Percentiles rank a stretch among this genome's conserved stretches.
These are phyloP conservation scores for Penicillium sp. DNA, from an alignment of 2,329 filamentous ascomycete genomes.

Conservation along the genomic window DNA sequence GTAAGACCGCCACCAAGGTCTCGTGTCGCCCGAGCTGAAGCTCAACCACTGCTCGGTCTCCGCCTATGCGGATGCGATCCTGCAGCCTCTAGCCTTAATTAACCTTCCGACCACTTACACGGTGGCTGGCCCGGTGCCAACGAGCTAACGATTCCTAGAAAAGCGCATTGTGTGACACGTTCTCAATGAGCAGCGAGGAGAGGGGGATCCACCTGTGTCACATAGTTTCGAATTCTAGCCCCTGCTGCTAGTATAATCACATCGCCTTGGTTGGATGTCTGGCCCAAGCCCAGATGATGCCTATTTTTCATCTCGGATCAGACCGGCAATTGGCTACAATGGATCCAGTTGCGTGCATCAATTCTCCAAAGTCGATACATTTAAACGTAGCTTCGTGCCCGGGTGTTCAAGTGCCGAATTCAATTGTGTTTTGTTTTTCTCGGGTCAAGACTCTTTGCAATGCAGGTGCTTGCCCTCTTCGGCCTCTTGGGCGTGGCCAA, in stretches of 20 bases:
- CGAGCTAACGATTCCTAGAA: not conserved
- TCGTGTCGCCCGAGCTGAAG: not conserved
- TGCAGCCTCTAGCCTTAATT: not conserved
- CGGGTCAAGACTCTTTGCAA: slow-evolving; percentile 6
- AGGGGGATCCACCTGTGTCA: slow-evolving; percentile 1
- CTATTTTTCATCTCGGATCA: not conserved
- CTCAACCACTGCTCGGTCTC: not conserved
- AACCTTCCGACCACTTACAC: not conserved
- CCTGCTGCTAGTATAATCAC: slow-evolving; percentile 16
- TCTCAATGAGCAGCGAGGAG: not conserved
- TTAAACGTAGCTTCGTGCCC: slow-evolving; percentile 9
- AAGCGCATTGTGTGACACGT: not conserved
- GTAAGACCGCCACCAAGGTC: not conserved
- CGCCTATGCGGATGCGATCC: not conserved
- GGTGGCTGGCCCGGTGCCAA: not conserved
- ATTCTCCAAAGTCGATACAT: not conserved
- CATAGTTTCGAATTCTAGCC: slow-evolving; percentile 8
- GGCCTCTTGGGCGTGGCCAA: slow-evolving; percentile 36
- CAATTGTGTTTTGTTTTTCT: not conserved
- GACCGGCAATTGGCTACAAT: slow-evolving; percentile 7
- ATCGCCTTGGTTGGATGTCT: slow-evolving; percentile 9
- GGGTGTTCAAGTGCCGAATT: not conserved
- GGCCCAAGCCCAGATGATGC: slow-evolving; percentile 4
- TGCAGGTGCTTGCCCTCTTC: slow-evolving; percentile 28
- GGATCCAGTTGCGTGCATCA: not conserved